Evolutionary conservation across 148 eudicot species (phyloP), one percentile per base, ranked within the genome.

Genomic region (Fagopyrum esculentum): DNA sequence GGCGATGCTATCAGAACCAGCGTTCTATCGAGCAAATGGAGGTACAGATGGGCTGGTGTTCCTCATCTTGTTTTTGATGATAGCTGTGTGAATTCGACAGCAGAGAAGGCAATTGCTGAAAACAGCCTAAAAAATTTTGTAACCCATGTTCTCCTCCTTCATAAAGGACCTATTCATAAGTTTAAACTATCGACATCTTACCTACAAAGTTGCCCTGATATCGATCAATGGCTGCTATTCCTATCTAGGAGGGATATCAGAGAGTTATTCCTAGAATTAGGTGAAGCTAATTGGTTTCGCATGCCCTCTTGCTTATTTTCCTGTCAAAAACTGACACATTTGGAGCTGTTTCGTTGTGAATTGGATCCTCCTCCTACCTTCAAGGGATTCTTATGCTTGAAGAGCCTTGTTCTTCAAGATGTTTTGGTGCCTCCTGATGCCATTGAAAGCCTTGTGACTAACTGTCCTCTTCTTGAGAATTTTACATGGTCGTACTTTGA

Each of bases 211-310:
- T 86, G 82, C 51, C 86, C 90, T 9, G 93, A 87, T 77, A 79
- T 91, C 51, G 90, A 89, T 81, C 97, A 91, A 68, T 91, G 97
- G 97, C 73, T 91, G 22, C 91, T 91, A 77, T 87, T 91, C 74
- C 85, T 91, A 52, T 89, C 93, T 1, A 83, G 97, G 71, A 87
- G 79, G 52, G 84, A 80, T 78, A 81, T 91, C n/a, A 87, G 85
- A 48, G 91, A 89, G 76, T 78, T 91, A 57, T 78, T 74, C 66
- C 76, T 91, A 66, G 93, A 91, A 73, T 79, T 91, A 57, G 91
- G 90, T 46, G 97, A 87, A 57, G 84, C 81, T 0, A 87, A 89
- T 77, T 91, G 88, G 93, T 87, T 87, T 78, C 83, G 87, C 78
- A 92, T 83, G 46, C 93, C 93, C 7, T 85, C 88, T 66, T 85